A percentile compares a stretch with the other conserved stretches of the same genome.
Evolutionary conservation across 805 yeast species (phyloP).

Genomic region (Suhomyces sp.): DNA sequence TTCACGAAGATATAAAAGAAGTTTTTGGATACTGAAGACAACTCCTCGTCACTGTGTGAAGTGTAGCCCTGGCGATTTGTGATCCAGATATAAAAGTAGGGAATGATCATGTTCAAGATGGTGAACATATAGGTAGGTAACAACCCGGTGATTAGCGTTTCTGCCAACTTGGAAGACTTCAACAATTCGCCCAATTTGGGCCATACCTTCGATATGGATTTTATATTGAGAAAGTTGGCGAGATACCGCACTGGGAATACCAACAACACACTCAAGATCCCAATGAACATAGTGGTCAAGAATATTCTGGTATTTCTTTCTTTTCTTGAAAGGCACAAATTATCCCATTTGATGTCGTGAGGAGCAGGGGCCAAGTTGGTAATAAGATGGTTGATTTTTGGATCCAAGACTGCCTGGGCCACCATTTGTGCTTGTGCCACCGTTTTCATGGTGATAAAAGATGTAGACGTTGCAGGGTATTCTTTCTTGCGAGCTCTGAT

Average conservation of each 20-base stretch:
- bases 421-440: conserved; percentile 96
- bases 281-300: conserved; percentile 62
- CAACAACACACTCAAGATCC: conserved; percentile 66
- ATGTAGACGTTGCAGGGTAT: conserved; percentile 82
- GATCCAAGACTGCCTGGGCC: conserved; percentile 93
- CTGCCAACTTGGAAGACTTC: conserved; percentile 64
- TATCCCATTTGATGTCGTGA: conserved; percentile 91
- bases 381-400: conserved; percentile 77
- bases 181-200: conserved; percentile 75
- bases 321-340: conserved; percentile 72
- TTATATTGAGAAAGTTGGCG: conserved; percentile 76
- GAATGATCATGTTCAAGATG: conserved; percentile 74
- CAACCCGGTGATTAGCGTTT: conserved; percentile 78
- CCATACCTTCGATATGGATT: conserved; percentile 76
- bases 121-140: conserved; percentile 92
- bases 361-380: conserved; percentile 93
- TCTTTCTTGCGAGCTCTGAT: conserved; percentile 59
- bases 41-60: conserved; percentile 89
- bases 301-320: conserved; percentile 67
- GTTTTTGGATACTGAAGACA: conserved; percentile 86
- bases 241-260: conserved; percentile 81
- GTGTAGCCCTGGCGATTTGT: conserved; percentile 84
- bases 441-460: conserved; percentile 91
- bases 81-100: conserved; percentile 80
- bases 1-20: conserved; percentile 93